phyloP scores from a whole-genome alignment of 2,329 filamentous ascomycete genomes.

The Colletotrichum trifolii region DNA sequence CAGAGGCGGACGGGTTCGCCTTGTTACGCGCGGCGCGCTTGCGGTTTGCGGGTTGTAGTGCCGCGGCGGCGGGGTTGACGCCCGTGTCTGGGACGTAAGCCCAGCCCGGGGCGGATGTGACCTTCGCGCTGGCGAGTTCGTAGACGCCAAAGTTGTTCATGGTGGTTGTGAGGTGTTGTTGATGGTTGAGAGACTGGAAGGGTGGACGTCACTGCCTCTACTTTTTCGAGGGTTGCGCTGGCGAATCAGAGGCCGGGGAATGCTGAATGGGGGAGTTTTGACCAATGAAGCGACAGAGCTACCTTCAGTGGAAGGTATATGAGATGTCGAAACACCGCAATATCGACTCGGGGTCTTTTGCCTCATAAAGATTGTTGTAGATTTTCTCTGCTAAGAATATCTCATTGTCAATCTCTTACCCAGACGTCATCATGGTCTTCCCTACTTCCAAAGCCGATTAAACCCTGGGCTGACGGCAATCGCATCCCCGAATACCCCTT shows the following conservation, averaged over 20 bases:
- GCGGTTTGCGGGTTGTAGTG: constrained; percentile 65
- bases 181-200: not conserved
- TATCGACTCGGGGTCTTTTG: not conserved
- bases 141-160: constrained; percentile 83
- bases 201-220: constrained; percentile 4
- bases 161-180: constrained; percentile 29
- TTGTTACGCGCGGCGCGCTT: constrained; percentile 78
- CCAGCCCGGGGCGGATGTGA: constrained; percentile 84
- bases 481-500: constrained; percentile 20
- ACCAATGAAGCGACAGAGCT: constrained; percentile 13
- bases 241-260: constrained; percentile 23
- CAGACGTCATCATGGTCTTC: not conserved
- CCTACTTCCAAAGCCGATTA: not conserved
- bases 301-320: not conserved
- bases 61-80: constrained; percentile 65
- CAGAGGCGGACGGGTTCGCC: constrained; percentile 64
- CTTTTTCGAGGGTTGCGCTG: constrained; percentile 10
- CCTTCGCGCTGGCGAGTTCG: constrained; percentile 78
- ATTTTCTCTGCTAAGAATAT: not conserved
- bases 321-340: not conserved
- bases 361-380: not conserved
- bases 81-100: constrained; percentile 86
- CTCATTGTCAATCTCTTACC: not conserved
- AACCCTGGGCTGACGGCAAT: not conserved
- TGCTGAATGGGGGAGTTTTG: constrained; percentile 14